Percentiles rank a stretch among this genome's conserved stretches.
These are phyloP conservation scores for Trichoderma pleuroti DNA, from an alignment of 2,329 filamentous ascomycete genomes.

Conservation along the genomic window DNA sequence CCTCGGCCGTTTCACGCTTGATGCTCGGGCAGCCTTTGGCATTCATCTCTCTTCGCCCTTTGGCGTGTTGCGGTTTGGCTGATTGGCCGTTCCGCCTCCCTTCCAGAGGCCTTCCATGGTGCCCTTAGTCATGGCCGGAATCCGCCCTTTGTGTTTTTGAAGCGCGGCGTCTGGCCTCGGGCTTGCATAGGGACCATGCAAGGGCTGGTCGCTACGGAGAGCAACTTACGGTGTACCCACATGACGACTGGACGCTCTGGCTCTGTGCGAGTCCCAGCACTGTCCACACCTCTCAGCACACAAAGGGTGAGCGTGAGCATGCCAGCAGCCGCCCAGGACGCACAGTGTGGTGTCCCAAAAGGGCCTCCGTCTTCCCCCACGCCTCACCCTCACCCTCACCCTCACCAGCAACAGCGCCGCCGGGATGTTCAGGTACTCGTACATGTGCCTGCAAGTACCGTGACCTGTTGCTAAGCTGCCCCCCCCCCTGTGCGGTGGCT, in stretches of 20 bases:
- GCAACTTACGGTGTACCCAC: conserved; percentile 13
- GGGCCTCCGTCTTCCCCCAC: conserved; percentile 5
- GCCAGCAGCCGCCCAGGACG: conserved; percentile 12
- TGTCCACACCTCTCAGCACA: not conserved
- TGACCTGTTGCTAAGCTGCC: conserved; percentile 1
- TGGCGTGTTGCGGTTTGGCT: not conserved
- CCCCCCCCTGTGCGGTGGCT: conserved; percentile 11
- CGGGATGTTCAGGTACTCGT: not conserved
- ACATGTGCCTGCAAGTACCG: not conserved
- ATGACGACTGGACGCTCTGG: not conserved
- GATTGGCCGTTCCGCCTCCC: conserved; percentile 1
- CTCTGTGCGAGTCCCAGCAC: not conserved
- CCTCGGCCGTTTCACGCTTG: conserved; percentile 3
- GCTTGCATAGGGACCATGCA: conserved; percentile 10
- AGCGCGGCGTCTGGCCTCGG: not conserved
- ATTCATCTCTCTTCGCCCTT: not conserved
- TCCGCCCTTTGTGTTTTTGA: conserved; percentile 9
- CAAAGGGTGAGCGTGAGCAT: conserved; percentile 1
- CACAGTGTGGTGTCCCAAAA: conserved; percentile 15
- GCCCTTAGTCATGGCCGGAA: conserved; percentile 5
- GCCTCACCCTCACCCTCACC: not conserved
- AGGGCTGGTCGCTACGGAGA: conserved; percentile 9
- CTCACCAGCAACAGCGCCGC: not conserved
- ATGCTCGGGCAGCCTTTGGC: not conserved
- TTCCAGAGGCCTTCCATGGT: conserved; percentile 5